phyloP scores from a whole-genome alignment of 306 rosid genomes.

The Dicorynia guianensis region DNA sequence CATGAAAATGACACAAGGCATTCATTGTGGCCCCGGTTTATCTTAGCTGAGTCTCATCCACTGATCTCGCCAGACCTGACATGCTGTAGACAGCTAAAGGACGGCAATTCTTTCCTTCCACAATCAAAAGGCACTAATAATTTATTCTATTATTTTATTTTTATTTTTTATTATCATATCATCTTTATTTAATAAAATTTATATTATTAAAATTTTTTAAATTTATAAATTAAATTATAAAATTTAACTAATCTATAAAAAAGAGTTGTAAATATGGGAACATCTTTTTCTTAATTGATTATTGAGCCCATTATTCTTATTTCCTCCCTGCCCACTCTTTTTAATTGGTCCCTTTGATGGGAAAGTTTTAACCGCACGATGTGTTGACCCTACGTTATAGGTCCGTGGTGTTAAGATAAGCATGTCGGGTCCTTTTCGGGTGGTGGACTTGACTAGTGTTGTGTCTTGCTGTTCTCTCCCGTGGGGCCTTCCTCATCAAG shows the following conservation, averaged over 20 bases:
- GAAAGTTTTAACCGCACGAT: conserved; percentile 37
- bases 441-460: conserved; percentile 27
- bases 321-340: not conserved
- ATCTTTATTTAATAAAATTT: too few species aligned
- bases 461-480: conserved; percentile 33
- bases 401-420: conserved; percentile 35
- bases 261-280: too few species aligned
- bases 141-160: not conserved
- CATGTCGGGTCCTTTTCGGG: conserved; percentile 58
- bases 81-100: conserved; percentile 52
- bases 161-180: too few species aligned
- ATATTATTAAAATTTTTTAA: too few species aligned
- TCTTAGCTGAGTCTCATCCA: conserved; percentile 16
- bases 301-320: conserved; percentile 44
- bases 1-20: conserved; percentile 46
- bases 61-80: conserved; percentile 47
- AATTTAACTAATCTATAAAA: too few species aligned
- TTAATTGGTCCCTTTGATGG: conserved; percentile 26
- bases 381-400: conserved; percentile 42
- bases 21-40: conserved; percentile 33
- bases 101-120: conserved; percentile 46
- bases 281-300: too few species aligned
- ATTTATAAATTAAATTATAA: too few species aligned
- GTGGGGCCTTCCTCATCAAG: conserved; percentile 50
- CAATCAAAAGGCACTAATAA: conserved; percentile 32